Evolutionary conservation across 306 rosid species (phyloP).

Genomic region (Biancaea sappan): DNA sequence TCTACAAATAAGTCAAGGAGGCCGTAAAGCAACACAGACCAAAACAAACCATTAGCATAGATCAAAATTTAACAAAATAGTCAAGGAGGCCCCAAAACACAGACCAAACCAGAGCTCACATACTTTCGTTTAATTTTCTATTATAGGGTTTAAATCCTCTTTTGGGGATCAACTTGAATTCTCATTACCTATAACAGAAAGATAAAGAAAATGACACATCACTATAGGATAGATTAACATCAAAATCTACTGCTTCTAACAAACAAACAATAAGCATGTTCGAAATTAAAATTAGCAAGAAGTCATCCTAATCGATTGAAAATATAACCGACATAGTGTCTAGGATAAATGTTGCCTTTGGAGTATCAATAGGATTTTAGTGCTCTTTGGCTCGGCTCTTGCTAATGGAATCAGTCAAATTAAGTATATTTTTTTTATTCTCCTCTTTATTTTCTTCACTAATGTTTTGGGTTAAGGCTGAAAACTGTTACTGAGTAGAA

Average conservation of each 20-base stretch:
- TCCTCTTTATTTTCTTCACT: conserved; percentile 1
- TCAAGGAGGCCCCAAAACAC: no score
- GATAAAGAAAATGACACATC: not conserved
- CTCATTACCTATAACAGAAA: not conserved
- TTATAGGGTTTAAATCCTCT: not conserved
- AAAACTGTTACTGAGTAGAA: conserved; percentile 4
- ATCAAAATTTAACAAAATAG: no score
- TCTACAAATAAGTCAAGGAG: no score
- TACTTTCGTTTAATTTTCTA: not conserved
- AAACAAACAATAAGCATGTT: not conserved
- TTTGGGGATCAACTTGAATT: not conserved
- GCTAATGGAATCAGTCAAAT: conserved; percentile 74
- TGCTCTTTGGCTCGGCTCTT: conserved; percentile 77
- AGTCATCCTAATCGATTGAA: not conserved
- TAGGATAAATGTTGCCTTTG: conserved; percentile 56
- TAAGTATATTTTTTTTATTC: conserved; percentile 61
- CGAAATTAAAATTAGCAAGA: not conserved
- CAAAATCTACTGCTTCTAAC: not conserved
- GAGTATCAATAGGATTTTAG: conserved; percentile 66
- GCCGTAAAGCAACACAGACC: no score
- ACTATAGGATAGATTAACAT: not conserved
- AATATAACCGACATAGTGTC: conserved; percentile 46
- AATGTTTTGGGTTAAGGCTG: not conserved
- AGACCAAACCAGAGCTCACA: not conserved
- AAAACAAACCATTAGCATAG: no score